Evolutionary conservation across 805 yeast species (phyloP).

Genomic region (Saturnispora dispora): DNA sequence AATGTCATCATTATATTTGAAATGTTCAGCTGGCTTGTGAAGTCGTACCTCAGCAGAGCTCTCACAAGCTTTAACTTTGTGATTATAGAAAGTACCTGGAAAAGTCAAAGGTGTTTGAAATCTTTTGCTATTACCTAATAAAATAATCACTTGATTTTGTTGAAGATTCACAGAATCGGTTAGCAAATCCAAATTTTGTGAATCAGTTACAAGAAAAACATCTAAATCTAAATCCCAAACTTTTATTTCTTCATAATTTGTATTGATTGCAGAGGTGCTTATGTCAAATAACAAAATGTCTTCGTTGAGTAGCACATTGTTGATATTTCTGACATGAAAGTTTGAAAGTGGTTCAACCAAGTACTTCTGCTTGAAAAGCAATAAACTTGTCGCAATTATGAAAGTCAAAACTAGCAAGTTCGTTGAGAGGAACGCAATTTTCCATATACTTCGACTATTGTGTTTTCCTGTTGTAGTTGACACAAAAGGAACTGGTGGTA

Average conservation of each 20-base stretch:
- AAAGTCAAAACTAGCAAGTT: not conserved
- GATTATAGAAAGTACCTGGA: constrained; percentile 19
- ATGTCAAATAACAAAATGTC: constrained; percentile 27
- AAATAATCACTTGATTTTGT: constrained; percentile 16
- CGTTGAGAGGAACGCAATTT: not conserved
- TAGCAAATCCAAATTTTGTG: not conserved
- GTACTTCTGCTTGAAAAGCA: constrained; percentile 21
- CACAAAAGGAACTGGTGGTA: no score
- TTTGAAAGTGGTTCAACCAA: constrained; percentile 20
- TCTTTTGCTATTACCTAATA: constrained; percentile 25
- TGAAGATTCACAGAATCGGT: not conserved
- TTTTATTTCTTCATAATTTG: constrained; percentile 25
- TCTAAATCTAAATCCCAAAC: constrained; percentile 28
- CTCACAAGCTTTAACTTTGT: constrained; percentile 4
- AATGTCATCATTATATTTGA: constrained; percentile 18
- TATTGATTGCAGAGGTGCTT: constrained; percentile 19
- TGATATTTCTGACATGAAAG: constrained; percentile 20
- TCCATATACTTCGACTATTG: not conserved
- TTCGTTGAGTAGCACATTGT: constrained; percentile 26
- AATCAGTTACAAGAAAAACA: constrained; percentile 24
- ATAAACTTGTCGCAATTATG: constrained; percentile 7
- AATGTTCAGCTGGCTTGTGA: constrained; percentile 22
- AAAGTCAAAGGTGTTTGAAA: constrained; percentile 27
- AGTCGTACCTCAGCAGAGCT: constrained; percentile 27
- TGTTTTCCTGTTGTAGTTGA: not conserved